phyloP scores from a whole-genome alignment of 176 grass and related monocot genomes.

The Phyllostachys edulis region DNA sequence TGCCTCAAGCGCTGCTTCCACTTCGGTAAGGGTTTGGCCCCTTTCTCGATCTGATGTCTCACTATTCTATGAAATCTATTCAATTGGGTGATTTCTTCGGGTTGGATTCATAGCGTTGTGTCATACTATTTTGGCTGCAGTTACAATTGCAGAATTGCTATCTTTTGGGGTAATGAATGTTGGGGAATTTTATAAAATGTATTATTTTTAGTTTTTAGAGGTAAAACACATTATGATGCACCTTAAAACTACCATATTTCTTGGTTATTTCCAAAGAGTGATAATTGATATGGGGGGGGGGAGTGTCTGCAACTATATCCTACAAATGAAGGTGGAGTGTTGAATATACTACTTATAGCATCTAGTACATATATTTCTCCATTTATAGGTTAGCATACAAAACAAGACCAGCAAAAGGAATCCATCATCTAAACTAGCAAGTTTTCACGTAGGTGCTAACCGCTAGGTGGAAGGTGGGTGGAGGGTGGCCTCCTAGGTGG shows the following conservation, averaged over 20 bases:
- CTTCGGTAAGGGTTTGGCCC: conserved; percentile 38
- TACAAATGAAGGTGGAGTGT: background rate
- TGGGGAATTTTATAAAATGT: background rate
- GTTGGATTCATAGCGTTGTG: background rate
- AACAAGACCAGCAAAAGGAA: background rate
- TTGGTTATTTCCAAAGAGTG: background rate
- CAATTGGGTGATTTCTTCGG: background rate
- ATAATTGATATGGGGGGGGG: background rate
- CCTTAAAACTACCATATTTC: background rate
- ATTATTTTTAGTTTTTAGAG: background rate
- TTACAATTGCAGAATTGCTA: background rate
- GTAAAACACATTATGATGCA: background rate
- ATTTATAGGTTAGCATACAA: no score
- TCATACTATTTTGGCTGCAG: background rate
- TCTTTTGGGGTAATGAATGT: background rate
- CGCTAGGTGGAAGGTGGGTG: no score
- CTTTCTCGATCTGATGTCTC: background rate
- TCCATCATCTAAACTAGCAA: background rate
- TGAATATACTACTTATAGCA: no score
- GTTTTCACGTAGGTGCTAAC: no score
- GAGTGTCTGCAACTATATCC: background rate
- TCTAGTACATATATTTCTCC: no score
- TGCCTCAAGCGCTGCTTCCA: conserved; percentile 18
- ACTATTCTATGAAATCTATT: background rate
- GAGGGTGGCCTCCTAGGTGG: no score